Percentiles rank a stretch among this genome's conserved stretches.
Evolutionary conservation across 768 basidiomycete species (phyloP).

Genomic region (Daedaleopsis nitida): DNA sequence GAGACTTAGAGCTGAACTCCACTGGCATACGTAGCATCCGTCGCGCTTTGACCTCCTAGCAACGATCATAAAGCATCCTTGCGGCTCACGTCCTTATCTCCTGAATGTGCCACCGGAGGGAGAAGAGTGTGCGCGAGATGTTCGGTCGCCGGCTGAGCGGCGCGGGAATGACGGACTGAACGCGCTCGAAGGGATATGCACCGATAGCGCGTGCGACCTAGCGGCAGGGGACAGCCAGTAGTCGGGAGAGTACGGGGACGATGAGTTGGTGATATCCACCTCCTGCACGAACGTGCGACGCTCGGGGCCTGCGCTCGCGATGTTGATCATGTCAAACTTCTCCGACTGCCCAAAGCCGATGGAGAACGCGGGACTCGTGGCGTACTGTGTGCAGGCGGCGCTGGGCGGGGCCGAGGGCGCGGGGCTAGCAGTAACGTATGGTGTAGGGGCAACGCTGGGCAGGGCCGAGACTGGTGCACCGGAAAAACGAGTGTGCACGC

Average conservation of each 20-base stretch:
- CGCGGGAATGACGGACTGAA: not conserved
- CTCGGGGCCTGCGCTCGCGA: not conserved
- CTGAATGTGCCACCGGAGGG: no score
- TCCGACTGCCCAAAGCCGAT: conserved; percentile 1
- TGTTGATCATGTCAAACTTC: not conserved
- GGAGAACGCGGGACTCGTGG: not conserved
- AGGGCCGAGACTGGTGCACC: not conserved
- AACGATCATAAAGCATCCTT: not conserved
- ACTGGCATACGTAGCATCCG: not conserved
- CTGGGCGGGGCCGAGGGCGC: not conserved
- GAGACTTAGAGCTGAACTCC: not conserved
- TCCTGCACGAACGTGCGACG: not conserved
- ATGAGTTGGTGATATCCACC: not conserved
- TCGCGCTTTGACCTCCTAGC: not conserved
- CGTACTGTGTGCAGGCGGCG: not conserved
- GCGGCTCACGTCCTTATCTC: not conserved
- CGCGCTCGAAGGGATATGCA: not conserved
- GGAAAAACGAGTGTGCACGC: not conserved
- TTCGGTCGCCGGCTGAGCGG: not conserved
- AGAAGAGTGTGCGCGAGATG: no score
- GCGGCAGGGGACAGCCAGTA: not conserved
- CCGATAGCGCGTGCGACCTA: not conserved
- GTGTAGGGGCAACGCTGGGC: not conserved
- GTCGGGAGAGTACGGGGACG: not conserved
- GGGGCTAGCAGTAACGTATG: not conserved